phyloP scores from a whole-genome alignment of 306 rosid species.

The Carpinus viminea region DNA sequence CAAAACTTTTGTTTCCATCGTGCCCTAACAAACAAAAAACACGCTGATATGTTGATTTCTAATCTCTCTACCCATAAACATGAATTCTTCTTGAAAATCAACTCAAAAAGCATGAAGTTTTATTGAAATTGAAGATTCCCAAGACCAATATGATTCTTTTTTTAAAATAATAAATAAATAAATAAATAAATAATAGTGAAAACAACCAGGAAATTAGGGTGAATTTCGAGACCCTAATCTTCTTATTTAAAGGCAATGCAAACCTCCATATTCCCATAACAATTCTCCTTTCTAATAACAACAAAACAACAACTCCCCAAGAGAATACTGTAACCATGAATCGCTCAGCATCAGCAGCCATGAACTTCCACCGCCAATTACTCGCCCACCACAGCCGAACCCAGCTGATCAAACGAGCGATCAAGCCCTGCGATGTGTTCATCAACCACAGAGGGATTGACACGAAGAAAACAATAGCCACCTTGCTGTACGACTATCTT shows the following conservation, averaged over 20 bases:
- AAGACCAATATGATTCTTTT: too few species aligned
- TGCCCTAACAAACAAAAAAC: slow-evolving; percentile 2
- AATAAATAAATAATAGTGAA: too few species aligned
- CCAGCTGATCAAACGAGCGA: slow-evolving; percentile 29
- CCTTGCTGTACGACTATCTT: slow-evolving; percentile 67
- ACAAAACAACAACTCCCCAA: neutral
- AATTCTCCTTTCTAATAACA: neutral
- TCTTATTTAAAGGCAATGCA: neutral
- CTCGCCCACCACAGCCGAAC: slow-evolving; percentile 26
- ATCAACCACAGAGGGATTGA: slow-evolving; percentile 77
- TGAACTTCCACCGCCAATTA: slow-evolving; percentile 27
- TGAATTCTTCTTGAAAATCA: slow-evolving; percentile 27
- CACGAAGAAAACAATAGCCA: slow-evolving; percentile 68
- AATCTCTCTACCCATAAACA: neutral
- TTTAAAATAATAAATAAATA: too few species aligned
- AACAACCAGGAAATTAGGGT: too few species aligned
- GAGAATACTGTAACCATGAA: neutral
- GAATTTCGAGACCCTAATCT: neutral
- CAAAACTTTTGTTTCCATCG: slow-evolving; percentile 17
- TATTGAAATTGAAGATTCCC: slow-evolving; percentile 17
- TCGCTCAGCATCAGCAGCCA: slow-evolving; percentile 28
- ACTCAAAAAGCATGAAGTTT: slow-evolving; percentile 19
- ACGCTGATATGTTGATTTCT: slow-evolving; percentile 29
- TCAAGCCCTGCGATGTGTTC: slow-evolving; percentile 67
- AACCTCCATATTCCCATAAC: neutral